Conservation (phyloP, 148 eudicot species). For the Diospyros kaki region DNA sequence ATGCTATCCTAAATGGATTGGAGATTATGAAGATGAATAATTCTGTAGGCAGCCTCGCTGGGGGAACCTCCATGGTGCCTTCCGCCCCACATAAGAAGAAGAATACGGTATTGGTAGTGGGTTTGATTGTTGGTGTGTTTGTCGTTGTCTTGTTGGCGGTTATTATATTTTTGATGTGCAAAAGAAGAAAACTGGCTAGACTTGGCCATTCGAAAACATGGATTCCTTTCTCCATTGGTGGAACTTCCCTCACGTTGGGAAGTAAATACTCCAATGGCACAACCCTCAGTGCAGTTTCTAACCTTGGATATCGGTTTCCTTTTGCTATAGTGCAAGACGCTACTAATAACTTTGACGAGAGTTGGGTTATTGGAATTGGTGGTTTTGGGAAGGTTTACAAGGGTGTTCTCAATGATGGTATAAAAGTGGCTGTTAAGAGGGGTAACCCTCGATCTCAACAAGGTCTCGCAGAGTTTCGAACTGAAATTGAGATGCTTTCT, state of each 20-base stretch:
- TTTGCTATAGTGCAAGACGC: constrained; percentile 65
- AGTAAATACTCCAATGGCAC: constrained; percentile 64
- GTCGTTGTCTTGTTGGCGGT: constrained; percentile 31
- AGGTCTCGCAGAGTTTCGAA: constrained; percentile 80
- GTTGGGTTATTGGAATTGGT: constrained; percentile 76
- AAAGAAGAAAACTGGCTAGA: constrained; percentile 36
- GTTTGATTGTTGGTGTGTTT: constrained; percentile 46
- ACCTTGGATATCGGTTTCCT: constrained; percentile 66
- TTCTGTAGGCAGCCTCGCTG: constrained; percentile 58
- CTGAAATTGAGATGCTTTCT: constrained; percentile 90
- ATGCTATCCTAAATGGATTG: constrained; percentile 79
- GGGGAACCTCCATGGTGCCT: constrained; percentile 12
- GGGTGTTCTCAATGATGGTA: constrained; percentile 67
- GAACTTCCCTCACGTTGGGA: constrained; percentile 57
- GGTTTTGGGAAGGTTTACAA: constrained; percentile 93
- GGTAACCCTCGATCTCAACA: constrained; percentile 94
- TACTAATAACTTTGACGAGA: constrained; percentile 75
- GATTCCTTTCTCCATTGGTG: constrained; percentile 66
- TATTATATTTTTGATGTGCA: constrained; percentile 37
- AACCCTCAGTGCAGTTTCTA: constrained; percentile 41
- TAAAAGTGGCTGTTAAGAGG: constrained; percentile 82
- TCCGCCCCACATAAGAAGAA: constrained; percentile 35
- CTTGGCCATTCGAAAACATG: constrained; percentile 57
- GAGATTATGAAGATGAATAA: constrained; percentile 87
- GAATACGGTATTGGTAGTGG: constrained; percentile 50